Base-by-base conservation (phyloP, 208 protist species). In the Leishmania braziliensis region DNA sequence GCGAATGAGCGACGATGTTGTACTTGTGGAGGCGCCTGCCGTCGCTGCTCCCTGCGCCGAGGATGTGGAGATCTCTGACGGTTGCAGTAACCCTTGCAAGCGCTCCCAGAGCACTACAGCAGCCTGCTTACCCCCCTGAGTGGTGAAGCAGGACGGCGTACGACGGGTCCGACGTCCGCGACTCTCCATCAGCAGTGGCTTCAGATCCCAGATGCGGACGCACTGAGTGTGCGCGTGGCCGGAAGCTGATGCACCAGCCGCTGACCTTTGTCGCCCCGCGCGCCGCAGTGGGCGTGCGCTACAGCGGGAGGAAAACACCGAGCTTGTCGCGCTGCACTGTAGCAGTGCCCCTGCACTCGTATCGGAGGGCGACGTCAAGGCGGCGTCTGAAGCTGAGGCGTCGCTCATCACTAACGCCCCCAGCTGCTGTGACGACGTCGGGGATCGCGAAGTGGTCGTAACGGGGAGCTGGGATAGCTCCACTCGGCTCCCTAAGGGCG, bases 121-220 rank as follows among this genome's bases (percentile, higher is more conserved):
- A 12, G 84, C 85, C 48, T 84, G 78, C 36, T 58, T 84, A 16
- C 86, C 80, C 0, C 79, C 75, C 65, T 81, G 54, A 20, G 71
- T 69, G 18, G 79, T 82, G 81, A 81, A 82, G 48, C 77, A 29
- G 76, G 70, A 71, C 66, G 69, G 70, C 9, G 75, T 78, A 56
- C 81, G 82, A 53, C 73, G 76, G 33, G 77, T 77, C 9, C 84
- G 83, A 36, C 73, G 80, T 18, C 81, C 83, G 29, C 88, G 87
- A 26, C 84, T 84, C 80, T 91, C 87, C 87, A 91, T 91, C 66
- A 93, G 86, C 60, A 90, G 79, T 65, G 90, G 86, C 82, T 93
- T 93, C 50, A 93, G 79, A 79, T 93, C 90, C 90, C 90, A 93
- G 36, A 93, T 87, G 51, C 82, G 85, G 16, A 93, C 87, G 66